These are phyloP conservation scores for Emmonsiellopsis sp. DNA, from an alignment of 2,329 filamentous ascomycete species.

Conservation along the genomic window DNA sequence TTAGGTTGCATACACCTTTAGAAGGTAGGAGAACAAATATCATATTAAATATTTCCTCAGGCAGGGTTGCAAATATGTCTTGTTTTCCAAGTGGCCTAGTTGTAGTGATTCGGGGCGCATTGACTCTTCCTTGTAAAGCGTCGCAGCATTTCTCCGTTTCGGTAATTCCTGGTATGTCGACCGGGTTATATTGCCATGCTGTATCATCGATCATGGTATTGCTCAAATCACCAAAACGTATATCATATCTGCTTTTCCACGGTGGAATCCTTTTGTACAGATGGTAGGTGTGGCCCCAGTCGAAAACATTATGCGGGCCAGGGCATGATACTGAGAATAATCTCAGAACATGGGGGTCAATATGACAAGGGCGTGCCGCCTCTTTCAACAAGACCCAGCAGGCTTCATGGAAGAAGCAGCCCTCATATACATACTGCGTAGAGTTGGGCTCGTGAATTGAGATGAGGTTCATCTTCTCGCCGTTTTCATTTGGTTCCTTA, in stretches of 20 bases:
- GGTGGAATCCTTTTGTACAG: background rate
- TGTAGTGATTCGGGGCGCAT: background rate
- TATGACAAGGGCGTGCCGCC: background rate
- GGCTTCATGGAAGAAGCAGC: background rate
- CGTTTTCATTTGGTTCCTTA: background rate
- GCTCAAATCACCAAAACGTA: background rate
- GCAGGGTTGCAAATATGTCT: background rate
- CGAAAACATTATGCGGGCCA: background rate
- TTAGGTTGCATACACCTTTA: background rate
- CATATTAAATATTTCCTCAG: background rate
- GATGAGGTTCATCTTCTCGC: background rate
- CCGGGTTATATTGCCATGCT: background rate
- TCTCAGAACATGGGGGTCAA: background rate
- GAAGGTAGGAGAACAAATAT: background rate
- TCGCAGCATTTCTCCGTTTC: background rate
- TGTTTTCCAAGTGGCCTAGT: background rate
- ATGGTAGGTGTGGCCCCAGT: background rate
- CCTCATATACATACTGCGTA: background rate
- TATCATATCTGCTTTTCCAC: background rate
- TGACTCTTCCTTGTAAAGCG: background rate
- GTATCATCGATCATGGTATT: no score
- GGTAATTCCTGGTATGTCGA: background rate
- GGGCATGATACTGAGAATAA: background rate
- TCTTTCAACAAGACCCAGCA: background rate
- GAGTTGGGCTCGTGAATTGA: background rate